A percentile compares a stretch with the other conserved stretches of the same genome.
phyloP scores from a whole-genome alignment of 208 protist species.

The Paratrypanosoma confusum region DNA sequence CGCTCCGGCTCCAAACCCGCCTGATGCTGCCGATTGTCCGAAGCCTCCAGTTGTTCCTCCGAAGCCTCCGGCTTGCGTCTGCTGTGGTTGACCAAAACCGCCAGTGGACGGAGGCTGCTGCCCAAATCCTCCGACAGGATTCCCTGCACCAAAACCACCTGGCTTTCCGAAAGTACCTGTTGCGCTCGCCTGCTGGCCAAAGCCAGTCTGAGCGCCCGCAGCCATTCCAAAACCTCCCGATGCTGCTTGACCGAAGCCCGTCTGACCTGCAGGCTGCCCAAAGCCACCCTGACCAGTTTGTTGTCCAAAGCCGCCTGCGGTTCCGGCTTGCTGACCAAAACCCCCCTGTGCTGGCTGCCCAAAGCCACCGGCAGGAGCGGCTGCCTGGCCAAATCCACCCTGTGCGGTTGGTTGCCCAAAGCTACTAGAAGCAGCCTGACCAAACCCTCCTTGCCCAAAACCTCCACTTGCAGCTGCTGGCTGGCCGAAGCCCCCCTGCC shows the following conservation, averaged over 20 bases:
- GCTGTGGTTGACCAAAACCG: slow-evolving; percentile 15
- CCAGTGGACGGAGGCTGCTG: slow-evolving; percentile 1
- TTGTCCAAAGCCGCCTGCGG: too few relatives aligned
- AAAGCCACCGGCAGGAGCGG: slow-evolving; percentile 25
- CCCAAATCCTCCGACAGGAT: background rate
- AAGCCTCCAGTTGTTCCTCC: background rate
- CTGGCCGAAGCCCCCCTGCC: slow-evolving; percentile 47
- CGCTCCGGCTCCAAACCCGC: background rate
- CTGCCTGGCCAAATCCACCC: slow-evolving; percentile 18
- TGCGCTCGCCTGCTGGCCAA: too few relatives aligned
- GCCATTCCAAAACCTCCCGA: too few relatives aligned
- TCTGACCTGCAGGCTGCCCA: too few relatives aligned
- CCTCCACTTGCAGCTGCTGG: slow-evolving; percentile 5
- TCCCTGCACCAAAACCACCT: slow-evolving; percentile 23
- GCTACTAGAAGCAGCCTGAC: slow-evolving; percentile 21
- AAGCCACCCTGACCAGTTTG: too few relatives aligned
- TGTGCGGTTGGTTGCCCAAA: slow-evolving; percentile 23
- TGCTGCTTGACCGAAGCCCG: too few relatives aligned
- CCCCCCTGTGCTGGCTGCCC: slow-evolving; percentile 16
- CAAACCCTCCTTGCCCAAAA: slow-evolving; percentile 26
- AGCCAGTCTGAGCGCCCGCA: too few relatives aligned
- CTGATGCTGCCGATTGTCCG: background rate
- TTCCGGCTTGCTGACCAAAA: slow-evolving; percentile 3
- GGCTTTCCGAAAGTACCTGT: too few relatives aligned
- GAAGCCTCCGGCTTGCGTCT: slow-evolving; percentile 1